phyloP scores from a whole-genome alignment of 345 rosid genomes.

The Linum trigynum region DNA sequence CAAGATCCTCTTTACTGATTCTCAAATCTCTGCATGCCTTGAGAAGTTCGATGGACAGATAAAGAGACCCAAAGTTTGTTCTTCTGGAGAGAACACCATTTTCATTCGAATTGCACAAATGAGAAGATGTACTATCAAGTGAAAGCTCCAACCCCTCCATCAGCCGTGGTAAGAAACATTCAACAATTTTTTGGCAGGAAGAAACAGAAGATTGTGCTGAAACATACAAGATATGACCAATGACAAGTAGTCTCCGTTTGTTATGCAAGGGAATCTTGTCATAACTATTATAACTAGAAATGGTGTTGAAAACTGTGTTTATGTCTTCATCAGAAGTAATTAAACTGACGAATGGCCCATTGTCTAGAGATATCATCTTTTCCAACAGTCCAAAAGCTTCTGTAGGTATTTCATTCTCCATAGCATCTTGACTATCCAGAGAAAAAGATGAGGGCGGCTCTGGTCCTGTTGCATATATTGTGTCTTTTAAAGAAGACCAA shows the following conservation, averaged over 20 bases:
- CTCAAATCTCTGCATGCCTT: conserved; percentile 57
- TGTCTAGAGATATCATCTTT: conserved; percentile 45
- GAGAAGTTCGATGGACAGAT: conserved; percentile 61
- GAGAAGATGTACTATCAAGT: conserved; percentile 21
- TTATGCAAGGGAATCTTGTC: conserved; percentile 36
- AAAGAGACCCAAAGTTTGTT: conserved; percentile 53
- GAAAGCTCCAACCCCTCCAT: conserved; percentile 46
- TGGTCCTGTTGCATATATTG: conserved; percentile 39
- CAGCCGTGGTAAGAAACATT: conserved; percentile 44
- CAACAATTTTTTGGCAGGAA: conserved; percentile 55
- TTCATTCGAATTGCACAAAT: conserved; percentile 19
- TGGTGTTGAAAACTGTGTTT: conserved; percentile 37
- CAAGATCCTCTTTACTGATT: conserved; percentile 20
- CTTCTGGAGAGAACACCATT: conserved; percentile 23
- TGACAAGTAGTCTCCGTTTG: conserved; percentile 46
- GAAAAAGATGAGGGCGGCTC: conserved; percentile 36
- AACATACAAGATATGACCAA: conserved; percentile 54
- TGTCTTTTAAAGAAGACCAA: conserved; percentile 65
- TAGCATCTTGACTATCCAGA: conserved; percentile 29
- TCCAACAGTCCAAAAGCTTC: conserved; percentile 59
- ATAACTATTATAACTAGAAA: conserved; percentile 36
- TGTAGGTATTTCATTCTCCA: conserved; percentile 38
- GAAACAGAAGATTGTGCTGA: conserved; percentile 52
- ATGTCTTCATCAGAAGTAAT: conserved; percentile 53
- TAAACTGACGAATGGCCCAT: conserved; percentile 33